Conservation (phyloP, 148 eudicot genomes). For the Silene uniflora region DNA sequence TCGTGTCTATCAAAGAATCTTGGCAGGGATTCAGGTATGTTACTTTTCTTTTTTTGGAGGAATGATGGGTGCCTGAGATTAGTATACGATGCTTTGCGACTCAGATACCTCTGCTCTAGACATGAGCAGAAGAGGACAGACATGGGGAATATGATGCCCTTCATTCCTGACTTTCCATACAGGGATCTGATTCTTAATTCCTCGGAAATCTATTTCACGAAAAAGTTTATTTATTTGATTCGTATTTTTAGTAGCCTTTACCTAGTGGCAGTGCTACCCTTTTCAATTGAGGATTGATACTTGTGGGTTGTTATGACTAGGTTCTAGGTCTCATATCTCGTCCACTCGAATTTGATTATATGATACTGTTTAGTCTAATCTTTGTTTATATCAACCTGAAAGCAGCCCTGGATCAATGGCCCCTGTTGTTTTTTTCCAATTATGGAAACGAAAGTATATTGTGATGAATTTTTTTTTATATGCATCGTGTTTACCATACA, state of each 20-base stretch:
- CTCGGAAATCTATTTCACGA: neutral
- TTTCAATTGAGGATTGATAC: too few relatives aligned
- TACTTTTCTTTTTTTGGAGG: neutral
- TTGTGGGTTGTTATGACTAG: too few relatives aligned
- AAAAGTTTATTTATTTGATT: neutral
- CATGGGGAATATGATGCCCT: neutral
- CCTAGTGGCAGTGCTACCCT: too few relatives aligned
- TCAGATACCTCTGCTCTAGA: neutral
- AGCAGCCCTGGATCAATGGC: neutral
- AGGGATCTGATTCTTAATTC: neutral
- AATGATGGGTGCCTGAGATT: neutral
- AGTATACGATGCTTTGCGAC: conserved; percentile 4
- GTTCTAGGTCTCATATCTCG: neutral
- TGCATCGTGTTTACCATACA: too few relatives aligned
- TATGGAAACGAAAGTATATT: too few relatives aligned
- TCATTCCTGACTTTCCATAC: neutral
- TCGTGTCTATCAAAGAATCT: neutral
- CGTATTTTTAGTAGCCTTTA: neutral
- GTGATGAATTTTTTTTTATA: too few relatives aligned
- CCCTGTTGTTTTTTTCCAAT: neutral
- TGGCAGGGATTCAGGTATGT: neutral
- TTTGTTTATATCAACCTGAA: neutral
- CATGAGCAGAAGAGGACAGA: conserved; percentile 2
- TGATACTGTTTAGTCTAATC: neutral
- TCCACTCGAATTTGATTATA: neutral